Evolutionary conservation across 345 rosid species (phyloP).

Genomic region (Theobroma cacao): DNA sequence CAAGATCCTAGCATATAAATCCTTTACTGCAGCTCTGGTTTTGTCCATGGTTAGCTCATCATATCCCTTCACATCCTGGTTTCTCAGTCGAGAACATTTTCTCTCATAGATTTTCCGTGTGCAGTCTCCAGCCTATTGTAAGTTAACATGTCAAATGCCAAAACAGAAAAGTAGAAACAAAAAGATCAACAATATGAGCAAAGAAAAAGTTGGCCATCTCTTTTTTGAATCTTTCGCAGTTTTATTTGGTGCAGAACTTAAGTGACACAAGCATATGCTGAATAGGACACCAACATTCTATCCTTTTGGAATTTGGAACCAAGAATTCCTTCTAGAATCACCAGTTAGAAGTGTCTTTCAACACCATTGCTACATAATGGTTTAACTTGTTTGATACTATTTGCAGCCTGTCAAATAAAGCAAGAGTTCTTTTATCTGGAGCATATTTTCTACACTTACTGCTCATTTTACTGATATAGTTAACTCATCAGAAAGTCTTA

Average conservation of each 20-base stretch:
- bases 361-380: not conserved
- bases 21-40: slow-evolving; percentile 58
- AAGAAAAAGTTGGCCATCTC: not conserved
- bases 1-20: slow-evolving; percentile 62
- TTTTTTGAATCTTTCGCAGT: not conserved
- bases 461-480: not conserved
- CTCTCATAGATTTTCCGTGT: slow-evolving; percentile 55
- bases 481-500: not conserved
- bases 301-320: not conserved
- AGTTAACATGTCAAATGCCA: slow-evolving; percentile 1
- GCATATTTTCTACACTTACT: not conserved
- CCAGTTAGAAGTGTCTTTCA: not conserved
- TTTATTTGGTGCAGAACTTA: not conserved
- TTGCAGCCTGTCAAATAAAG: not conserved
- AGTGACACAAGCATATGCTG: not conserved
- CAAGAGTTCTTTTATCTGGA: not conserved
- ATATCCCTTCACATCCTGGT: slow-evolving; percentile 50
- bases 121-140: slow-evolving; percentile 58
- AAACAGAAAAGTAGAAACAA: not conserved
- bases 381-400: not conserved
- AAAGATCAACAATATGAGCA: not conserved
- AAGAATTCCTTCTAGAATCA: not conserved
- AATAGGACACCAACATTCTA: not conserved
- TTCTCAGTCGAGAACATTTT: slow-evolving; percentile 52
- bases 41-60: slow-evolving; percentile 46